Conservation (phyloP, 257 asterid species). For the Leonotis leonurus region DNA sequence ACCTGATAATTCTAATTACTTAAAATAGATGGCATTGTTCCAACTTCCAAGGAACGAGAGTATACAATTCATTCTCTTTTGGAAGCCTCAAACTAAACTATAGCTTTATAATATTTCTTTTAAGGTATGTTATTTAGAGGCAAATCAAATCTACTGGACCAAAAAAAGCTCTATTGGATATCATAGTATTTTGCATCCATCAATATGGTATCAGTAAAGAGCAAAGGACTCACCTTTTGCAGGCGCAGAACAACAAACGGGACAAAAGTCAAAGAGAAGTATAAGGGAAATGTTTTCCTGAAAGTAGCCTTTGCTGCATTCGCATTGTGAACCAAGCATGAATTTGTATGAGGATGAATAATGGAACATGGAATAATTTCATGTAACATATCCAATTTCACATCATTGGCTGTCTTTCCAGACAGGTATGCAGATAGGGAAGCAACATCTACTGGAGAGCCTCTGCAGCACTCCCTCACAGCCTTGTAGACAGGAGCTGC, state of each 20-base stretch:
- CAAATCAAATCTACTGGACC: not conserved
- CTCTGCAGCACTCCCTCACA: constrained; percentile 96
- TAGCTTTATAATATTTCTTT: not conserved
- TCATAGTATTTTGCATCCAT: not conserved
- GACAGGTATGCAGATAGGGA: constrained; percentile 62
- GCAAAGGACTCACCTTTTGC: constrained; percentile 69
- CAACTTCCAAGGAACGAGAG: not conserved
- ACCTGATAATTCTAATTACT: not conserved
- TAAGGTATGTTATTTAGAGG: not conserved
- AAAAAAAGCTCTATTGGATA: not conserved
- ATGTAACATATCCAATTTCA: constrained; percentile 73
- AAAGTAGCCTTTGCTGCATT: constrained; percentile 76
- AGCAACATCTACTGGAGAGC: constrained; percentile 70
- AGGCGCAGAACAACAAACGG: constrained; percentile 90
- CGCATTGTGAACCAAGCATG: constrained; percentile 79
- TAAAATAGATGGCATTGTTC: not conserved
- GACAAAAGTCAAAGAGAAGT: constrained; percentile 95
- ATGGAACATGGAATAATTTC: constrained; percentile 79
- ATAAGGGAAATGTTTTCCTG: constrained; percentile 93
- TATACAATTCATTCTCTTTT: not conserved
- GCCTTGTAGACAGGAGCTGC: constrained; percentile 92
- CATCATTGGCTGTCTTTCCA: constrained; percentile 30
- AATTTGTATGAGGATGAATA: constrained; percentile 73
- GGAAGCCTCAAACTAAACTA: not conserved
- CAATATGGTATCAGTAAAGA: not conserved